Percentiles rank a stretch among this genome's conserved stretches.
These are phyloP conservation scores for Cordia subcordata DNA, from an alignment of 257 asterid species.

Conservation along the genomic window DNA sequence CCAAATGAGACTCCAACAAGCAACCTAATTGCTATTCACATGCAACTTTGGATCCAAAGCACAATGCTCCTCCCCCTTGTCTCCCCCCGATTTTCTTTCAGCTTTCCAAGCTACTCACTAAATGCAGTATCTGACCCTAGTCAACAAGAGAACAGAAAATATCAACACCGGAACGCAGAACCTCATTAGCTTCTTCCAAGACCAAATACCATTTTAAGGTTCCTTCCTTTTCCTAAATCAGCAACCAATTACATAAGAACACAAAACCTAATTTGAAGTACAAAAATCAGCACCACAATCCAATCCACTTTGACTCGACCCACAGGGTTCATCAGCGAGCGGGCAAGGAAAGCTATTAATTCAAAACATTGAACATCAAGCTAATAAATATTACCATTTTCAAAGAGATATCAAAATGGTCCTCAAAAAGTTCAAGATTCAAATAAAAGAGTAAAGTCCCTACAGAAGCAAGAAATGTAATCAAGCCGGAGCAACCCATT, in stretches of 20 bases:
- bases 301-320: no score
- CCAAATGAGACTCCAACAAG: background rate
- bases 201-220: background rate
- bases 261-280: no score
- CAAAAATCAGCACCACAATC: no score
- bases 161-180: background rate
- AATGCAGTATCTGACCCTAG: background rate
- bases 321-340: no score
- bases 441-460: background rate
- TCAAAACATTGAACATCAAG: background rate
- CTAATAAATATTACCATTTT: background rate
- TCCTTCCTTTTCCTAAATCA: background rate
- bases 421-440: background rate
- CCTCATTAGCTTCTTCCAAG: background rate
- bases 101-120: background rate
- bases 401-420: background rate
- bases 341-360: no score
- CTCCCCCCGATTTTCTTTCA: background rate
- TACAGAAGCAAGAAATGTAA: background rate
- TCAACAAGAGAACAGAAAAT: background rate
- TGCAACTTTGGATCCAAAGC: background rate
- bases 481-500: background rate
- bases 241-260: no score
- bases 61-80: background rate
- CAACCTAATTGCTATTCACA: background rate